These are phyloP conservation scores for Escallonia rubra DNA, from an alignment of 129 eudicot species.

Conservation along the genomic window DNA sequence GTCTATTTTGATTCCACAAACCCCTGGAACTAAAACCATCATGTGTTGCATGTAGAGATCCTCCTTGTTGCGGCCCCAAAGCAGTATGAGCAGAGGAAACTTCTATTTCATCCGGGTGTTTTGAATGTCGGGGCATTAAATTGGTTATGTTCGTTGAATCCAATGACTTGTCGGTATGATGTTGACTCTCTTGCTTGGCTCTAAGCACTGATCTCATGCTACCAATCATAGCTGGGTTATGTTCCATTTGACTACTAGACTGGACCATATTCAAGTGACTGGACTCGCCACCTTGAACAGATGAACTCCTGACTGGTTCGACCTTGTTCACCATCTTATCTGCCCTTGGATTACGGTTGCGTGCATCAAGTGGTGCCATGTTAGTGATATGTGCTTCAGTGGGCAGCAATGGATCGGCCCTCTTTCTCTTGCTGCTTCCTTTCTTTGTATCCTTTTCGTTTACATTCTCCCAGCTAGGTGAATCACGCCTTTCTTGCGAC, in stretches of 20 bases:
- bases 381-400: slow-evolving; percentile 12
- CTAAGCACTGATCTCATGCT: slow-evolving; percentile 9
- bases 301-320: slow-evolving; percentile 4
- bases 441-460: slow-evolving; percentile 23
- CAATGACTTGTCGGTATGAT: slow-evolving; percentile 9
- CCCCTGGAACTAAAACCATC: slow-evolving; percentile 13
- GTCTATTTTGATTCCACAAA: slow-evolving; percentile 9
- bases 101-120: slow-evolving; percentile 19
- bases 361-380: slow-evolving; percentile 20
- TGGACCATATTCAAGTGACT: slow-evolving; percentile 8
- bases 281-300: slow-evolving; percentile 6
- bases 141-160: slow-evolving; percentile 9
- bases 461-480: slow-evolving; percentile 23
- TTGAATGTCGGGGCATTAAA: slow-evolving; percentile 10
- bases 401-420: slow-evolving; percentile 13
- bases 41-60: slow-evolving; percentile 10
- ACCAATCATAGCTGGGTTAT: not conserved
- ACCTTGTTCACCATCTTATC: slow-evolving; percentile 11
- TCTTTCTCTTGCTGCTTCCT: slow-evolving; percentile 22
- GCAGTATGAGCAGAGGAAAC: slow-evolving; percentile 22
- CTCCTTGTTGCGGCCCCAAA: slow-evolving; percentile 19
- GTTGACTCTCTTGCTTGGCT: slow-evolving; percentile 11
- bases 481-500: slow-evolving; percentile 27
- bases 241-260: slow-evolving; percentile 9
- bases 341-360: slow-evolving; percentile 12